Evolutionary conservation across 164 flowering plant species (phyloP).

Genomic region (Malania oleifera): DNA sequence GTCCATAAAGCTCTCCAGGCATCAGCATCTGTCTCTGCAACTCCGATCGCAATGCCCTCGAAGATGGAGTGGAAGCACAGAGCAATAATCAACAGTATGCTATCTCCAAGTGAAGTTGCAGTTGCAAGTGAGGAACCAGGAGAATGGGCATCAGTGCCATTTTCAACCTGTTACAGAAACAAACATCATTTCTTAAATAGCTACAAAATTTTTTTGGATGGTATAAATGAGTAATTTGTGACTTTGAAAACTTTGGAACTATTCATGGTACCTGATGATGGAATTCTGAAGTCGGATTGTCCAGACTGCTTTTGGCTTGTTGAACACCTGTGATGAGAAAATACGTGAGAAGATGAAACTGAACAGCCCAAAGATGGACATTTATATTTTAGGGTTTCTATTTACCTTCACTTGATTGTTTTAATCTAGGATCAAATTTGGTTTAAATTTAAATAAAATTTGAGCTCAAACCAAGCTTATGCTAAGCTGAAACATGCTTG

Average conservation of each 20-base stretch:
- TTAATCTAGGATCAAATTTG: too few species aligned
- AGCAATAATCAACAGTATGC: constrained; percentile 54
- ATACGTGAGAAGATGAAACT: background rate
- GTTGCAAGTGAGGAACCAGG: constrained; percentile 13
- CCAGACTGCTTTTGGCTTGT: constrained; percentile 10
- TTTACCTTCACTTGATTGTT: too few species aligned
- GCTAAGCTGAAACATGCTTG: too few species aligned
- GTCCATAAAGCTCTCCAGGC: constrained; percentile 85
- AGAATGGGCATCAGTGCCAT: constrained; percentile 6
- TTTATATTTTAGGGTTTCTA: too few species aligned
- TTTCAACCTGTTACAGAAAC: constrained; percentile 20
- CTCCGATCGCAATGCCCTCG: constrained; percentile 79
- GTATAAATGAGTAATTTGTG: too few species aligned
- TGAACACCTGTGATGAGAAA: constrained; percentile 22
- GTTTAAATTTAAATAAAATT: too few species aligned
- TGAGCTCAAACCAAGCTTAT: too few species aligned
- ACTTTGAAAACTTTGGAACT: too few species aligned
- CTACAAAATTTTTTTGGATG: too few species aligned
- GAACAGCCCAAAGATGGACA: too few species aligned
- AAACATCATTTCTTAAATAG: background rate
- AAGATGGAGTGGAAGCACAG: constrained; percentile 72
- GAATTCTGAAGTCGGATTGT: constrained; percentile 12
- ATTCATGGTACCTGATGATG: background rate
- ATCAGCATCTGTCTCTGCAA: constrained; percentile 58
- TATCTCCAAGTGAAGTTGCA: constrained; percentile 53